Evolutionary conservation across 768 basidiomycete species (phyloP), one percentile per base, ranked within the genome.

Genomic region (Grammothele lineata): DNA sequence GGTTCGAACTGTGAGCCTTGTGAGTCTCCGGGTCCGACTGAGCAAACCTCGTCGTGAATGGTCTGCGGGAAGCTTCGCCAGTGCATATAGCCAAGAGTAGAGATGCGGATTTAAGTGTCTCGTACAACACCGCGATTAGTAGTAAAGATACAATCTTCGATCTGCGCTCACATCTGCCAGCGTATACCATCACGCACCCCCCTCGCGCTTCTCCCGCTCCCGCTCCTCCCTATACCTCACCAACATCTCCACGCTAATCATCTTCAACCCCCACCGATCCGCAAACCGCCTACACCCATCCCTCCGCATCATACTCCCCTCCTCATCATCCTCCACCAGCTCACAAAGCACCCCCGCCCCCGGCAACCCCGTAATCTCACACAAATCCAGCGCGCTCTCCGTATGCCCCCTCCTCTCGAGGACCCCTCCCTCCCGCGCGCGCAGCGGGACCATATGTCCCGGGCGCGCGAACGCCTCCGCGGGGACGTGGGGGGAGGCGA

Each of bases 271-370:
- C 86, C 87, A 93, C 19, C 75, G 70, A 66, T 91, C 82, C 10
- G 96, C 94, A 61, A 99, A 98, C 30, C 80, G 76, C 53, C 92
- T 77, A 61, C 94, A 95, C 58, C 93, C 94, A 59, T 98, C 94
- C 27, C 92, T 70, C 15, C 94, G 73, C n/a, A 93, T 90, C 96
- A 99, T 99, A 14, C 76, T 82, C 0, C 96, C 96, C 56, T 77
- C 68, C 12, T 77, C 77, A 62, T 97, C 85, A 54, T 97, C 92
- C 45, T 97, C 95, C 14, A 98, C 93, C 30, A 98, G 70, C 64
- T 99, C 96, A 62, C 96, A 98, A 26, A 99, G 77, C 0, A 98
- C 73, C 5, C 93, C 95, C 0, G 84, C 90, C 4, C 70, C 68
- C 3, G 79, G 76, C 46, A 76, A 78, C 37, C 76, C 75, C 3